Base-by-base conservation (phyloP, 1,139 yeast species). In the Kodamaea ohmeri region DNA sequence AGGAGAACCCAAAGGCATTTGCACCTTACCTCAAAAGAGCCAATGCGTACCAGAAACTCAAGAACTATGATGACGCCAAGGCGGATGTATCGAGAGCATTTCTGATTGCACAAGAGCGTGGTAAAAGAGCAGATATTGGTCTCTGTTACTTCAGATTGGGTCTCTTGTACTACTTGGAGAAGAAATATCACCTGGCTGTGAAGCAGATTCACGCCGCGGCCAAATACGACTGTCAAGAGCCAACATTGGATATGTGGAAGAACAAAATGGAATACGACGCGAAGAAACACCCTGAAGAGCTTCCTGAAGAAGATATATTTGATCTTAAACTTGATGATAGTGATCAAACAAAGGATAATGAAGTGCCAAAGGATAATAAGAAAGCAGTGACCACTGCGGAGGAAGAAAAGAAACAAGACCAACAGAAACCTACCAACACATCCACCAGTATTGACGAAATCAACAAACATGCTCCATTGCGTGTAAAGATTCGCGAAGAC, bases 131-230 rank as follows among this genome's bases (percentile, higher is more conserved):
- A 3, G 73, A 72, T n/a, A 65, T 82, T 28, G 84, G 78, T 0
- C 63, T 70, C 21, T 78, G 83, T 18, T 75, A 82, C 49, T 78
- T 80, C 52, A 68, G 86, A 29, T 63, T 81, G 39, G 86, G 78
- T 7, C 59, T 80, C 41, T 61, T 74, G 16, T 63, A 63, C 43
- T 78, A 68, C 51, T 63, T 67, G 32, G 65, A 72, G 43, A 78
- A 76, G 46, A 61, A 73, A 11, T 67, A 60, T 42, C 58, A 56
- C 8, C 59, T 65, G 37, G 83, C 95, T 0, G 60, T 67, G 24
- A 58, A 53, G 26, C 73, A 75, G 43, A 63, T 87, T 36, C 56
- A 57, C 7, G 8, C 20, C 5, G 60, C 65, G 43, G 85, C 90
- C 1, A 58, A 66, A 28, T 69, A 63, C 41, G 73, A 65, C 20